These are phyloP conservation scores for Cicer judaicum DNA, from an alignment of 306 rosid genomes.

Conservation along the genomic window DNA sequence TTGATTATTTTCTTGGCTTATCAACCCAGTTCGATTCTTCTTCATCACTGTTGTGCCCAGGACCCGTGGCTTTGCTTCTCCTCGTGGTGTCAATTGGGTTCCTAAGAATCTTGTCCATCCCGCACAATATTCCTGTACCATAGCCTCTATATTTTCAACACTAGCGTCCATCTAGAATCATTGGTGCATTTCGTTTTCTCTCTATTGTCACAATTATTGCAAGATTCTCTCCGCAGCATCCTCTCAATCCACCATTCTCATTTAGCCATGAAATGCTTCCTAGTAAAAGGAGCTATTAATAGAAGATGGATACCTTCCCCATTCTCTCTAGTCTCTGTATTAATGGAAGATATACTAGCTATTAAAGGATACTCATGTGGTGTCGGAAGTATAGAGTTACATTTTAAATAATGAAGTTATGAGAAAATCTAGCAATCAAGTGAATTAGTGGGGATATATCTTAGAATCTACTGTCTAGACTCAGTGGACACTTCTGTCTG, in stretches of 20 bases:
- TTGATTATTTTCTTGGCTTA: neutral
- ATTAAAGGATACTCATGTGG: neutral
- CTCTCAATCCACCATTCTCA: neutral
- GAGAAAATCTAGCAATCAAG: neutral
- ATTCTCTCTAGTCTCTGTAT: neutral
- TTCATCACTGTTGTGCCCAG: neutral
- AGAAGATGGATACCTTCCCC: neutral
- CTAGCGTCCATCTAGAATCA: neutral
- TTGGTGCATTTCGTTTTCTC: neutral
- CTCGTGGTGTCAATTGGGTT: neutral
- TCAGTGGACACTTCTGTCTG: neutral
- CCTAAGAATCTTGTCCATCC: neutral
- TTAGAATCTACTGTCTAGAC: conserved; percentile 23
- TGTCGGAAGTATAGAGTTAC: neutral
- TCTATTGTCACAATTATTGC: neutral
- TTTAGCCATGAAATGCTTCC: neutral
- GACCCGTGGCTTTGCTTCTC: neutral
- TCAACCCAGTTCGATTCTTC: neutral
- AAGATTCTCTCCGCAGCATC: neutral
- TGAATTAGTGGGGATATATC: conserved; percentile 10
- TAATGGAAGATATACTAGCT: neutral
- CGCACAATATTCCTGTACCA: neutral
- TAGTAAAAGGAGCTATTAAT: neutral
- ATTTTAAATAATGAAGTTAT: neutral
- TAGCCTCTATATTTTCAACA: neutral